phyloP scores from a whole-genome alignment of 2,329 filamentous ascomycete species.

The Coniochaeta ligniaria region DNA sequence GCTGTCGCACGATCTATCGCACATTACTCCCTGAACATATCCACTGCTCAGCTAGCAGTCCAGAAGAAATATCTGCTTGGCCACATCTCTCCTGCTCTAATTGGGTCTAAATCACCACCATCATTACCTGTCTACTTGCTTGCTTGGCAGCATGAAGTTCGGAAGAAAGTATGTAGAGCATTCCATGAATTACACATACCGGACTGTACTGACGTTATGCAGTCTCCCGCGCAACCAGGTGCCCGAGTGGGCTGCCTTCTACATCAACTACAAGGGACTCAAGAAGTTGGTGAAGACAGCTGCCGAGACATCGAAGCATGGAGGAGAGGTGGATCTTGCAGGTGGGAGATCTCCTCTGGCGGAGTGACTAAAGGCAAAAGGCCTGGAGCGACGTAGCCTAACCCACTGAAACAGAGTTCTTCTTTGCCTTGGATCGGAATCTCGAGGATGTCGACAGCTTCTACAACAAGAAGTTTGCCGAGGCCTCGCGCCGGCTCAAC shows the following conservation, averaged over 20 bases:
- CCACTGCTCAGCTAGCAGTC: not conserved
- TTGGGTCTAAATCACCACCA: not conserved
- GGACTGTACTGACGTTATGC: constrained; percentile 7
- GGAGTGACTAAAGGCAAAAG: not conserved
- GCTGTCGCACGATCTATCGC: not conserved
- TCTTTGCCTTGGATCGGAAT: constrained; percentile 92
- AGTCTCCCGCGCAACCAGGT: constrained; percentile 76
- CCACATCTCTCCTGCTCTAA: not conserved
- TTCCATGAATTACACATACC: not conserved
- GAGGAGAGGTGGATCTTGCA: constrained; percentile 78
- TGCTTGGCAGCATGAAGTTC: constrained; percentile 23
- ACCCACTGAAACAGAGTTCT: constrained; percentile 65
- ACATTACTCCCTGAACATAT: not conserved
- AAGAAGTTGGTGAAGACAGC: constrained; percentile 93
- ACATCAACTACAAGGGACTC: constrained; percentile 85
- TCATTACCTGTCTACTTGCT: not conserved
- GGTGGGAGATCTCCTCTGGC: constrained; percentile 50
- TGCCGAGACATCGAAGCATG: constrained; percentile 55
- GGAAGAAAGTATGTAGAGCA: constrained; percentile 22
- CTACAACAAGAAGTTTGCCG: constrained; percentile 91
- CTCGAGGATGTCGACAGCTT: constrained; percentile 95
- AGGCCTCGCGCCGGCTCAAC: constrained; percentile 76
- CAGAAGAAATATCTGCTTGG: not conserved
- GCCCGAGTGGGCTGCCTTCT: constrained; percentile 76
- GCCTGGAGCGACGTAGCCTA: constrained; percentile 16